A percentile compares a stretch with the other conserved stretches of the same genome.
Conservation (phyloP, 2,329 filamentous ascomycete species). For the Boeremia exigua region DNA sequence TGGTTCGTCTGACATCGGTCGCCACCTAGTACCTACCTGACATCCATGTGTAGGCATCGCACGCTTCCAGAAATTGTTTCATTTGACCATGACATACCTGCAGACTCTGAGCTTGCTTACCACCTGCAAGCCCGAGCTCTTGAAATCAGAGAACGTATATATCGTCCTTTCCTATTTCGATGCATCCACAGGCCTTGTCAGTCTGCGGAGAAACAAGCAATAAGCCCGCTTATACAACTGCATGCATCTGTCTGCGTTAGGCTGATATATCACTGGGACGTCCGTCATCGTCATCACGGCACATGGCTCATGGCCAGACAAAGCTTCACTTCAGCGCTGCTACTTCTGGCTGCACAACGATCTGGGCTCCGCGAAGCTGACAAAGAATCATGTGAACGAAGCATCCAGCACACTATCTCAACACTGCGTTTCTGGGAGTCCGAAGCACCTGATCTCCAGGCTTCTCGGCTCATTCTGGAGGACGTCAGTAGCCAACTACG, state of each 20-base stretch:
- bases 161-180: constrained; percentile 42
- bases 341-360: constrained; percentile 35
- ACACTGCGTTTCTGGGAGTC: constrained; percentile 25
- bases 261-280: constrained; percentile 17
- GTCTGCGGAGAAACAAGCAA: constrained; percentile 12
- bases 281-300: constrained; percentile 43
- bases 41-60: not conserved
- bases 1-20: not conserved
- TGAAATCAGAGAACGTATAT: constrained; percentile 33
- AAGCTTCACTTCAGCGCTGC: constrained; percentile 26
- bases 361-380: constrained; percentile 13
- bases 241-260: constrained; percentile 25
- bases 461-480: constrained; percentile 5
- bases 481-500: not conserved
- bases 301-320: constrained; percentile 36
- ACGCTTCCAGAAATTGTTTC: constrained; percentile 21
- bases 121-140: constrained; percentile 18
- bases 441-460: constrained; percentile 23
- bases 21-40: not conserved
- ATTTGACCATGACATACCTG: constrained; percentile 13
- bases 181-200: constrained; percentile 27
- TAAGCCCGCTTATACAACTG: constrained; percentile 26
- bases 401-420: constrained; percentile 14
- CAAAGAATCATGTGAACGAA: constrained; percentile 1
- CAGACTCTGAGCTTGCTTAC: constrained; percentile 23